These are phyloP conservation scores for Podospora pseudopauciseta DNA, from an alignment of 495 filamentous ascomycete species.

Conservation along the genomic window DNA sequence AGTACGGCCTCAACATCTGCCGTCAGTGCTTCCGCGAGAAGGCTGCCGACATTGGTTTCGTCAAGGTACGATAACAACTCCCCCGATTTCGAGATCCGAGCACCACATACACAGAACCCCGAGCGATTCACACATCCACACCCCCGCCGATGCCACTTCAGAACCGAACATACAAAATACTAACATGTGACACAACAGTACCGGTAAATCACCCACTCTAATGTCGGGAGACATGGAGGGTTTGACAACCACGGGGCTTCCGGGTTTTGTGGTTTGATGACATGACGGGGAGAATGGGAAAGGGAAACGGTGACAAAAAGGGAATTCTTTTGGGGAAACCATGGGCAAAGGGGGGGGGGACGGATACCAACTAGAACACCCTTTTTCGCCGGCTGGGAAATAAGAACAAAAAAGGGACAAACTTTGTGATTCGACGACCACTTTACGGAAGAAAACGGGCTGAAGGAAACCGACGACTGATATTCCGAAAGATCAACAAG, in stretches of 20 bases:
- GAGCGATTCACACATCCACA: background rate
- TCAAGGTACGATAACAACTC: conserved; percentile 64
- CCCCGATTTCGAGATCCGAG: conserved; percentile 3
- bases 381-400: background rate
- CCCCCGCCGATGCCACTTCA: background rate
- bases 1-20: conserved; percentile 99
- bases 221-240: background rate
- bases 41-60: conserved; percentile 90
- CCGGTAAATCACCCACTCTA: conserved; percentile 27
- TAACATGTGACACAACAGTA: conserved; percentile 22
- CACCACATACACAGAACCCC: background rate
- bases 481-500: background rate
- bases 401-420: background rate
- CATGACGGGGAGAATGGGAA: conserved; percentile 5
- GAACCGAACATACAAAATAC: background rate
- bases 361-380: background rate
- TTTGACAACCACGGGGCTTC: background rate
- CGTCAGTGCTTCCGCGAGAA: conserved; percentile 99
- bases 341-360: background rate
- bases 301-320: background rate
- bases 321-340: background rate
- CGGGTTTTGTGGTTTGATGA: background rate
- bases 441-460: background rate
- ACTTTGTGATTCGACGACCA: background rate
- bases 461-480: background rate